Percentiles rank a stretch among this genome's conserved stretches.
These are phyloP conservation scores for Dryas alaskensis DNA, from an alignment of 306 rosid genomes.

Conservation along the genomic window DNA sequence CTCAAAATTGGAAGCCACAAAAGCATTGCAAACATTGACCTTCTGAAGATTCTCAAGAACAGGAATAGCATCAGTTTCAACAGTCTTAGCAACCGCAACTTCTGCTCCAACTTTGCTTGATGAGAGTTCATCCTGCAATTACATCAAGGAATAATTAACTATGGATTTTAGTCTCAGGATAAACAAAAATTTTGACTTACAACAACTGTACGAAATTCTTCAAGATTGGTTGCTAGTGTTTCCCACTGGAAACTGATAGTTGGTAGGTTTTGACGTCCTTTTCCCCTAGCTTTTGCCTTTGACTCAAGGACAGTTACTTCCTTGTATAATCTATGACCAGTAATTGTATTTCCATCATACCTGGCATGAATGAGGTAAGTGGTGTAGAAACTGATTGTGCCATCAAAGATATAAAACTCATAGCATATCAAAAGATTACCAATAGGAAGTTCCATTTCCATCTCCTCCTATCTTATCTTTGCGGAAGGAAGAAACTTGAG, in stretches of 20 bases:
- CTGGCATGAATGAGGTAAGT: slow-evolving; percentile 41
- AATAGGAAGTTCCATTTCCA: slow-evolving; percentile 57
- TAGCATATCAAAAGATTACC: slow-evolving; percentile 43
- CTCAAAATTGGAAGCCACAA: slow-evolving; percentile 18
- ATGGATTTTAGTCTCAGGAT: slow-evolving; percentile 2
- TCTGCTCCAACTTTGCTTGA: slow-evolving; percentile 47
- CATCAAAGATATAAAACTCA: slow-evolving; percentile 9
- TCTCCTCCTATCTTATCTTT: slow-evolving; percentile 66
- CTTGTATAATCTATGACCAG: slow-evolving; percentile 60
- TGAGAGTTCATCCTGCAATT: slow-evolving; percentile 63
- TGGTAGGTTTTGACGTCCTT: slow-evolving; percentile 38
- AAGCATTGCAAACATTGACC: slow-evolving; percentile 33
- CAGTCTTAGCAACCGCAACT: slow-evolving; percentile 47
- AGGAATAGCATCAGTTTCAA: slow-evolving; percentile 66
- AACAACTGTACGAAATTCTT: slow-evolving; percentile 59
- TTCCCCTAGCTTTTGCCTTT: slow-evolving; percentile 37
- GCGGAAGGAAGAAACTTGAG: slow-evolving; percentile 55
- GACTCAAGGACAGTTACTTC: slow-evolving; percentile 43
- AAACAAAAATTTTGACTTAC: slow-evolving; percentile 43
- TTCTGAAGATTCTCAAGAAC: slow-evolving; percentile 58
- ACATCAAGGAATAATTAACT: slow-evolving; percentile 2
- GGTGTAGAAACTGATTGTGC: slow-evolving; percentile 17
- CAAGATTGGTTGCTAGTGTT: slow-evolving; percentile 71
- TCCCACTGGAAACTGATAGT: slow-evolving; percentile 59
- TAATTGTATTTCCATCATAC: slow-evolving; percentile 68